A percentile compares a stretch with the other conserved stretches of the same genome.
These are phyloP conservation scores for Biscogniauxia sp. DNA, from an alignment of 2,329 filamentous ascomycete species.

Conservation along the genomic window DNA sequence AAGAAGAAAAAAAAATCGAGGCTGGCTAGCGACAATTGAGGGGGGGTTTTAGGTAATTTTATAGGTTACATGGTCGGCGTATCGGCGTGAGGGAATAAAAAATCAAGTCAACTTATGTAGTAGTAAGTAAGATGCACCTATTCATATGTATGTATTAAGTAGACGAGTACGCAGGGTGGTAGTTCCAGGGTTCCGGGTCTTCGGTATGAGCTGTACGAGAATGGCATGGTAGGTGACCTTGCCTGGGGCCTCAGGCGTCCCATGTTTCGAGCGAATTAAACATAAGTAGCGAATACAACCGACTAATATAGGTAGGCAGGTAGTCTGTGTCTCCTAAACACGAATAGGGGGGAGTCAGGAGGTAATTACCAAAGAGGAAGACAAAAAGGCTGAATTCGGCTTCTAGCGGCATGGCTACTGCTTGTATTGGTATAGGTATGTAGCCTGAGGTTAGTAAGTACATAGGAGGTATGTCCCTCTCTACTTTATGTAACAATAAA, in stretches of 20 bases:
- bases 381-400: neutral
- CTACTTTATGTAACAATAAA: neutral
- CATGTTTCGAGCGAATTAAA: neutral
- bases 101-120: no score
- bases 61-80: no score
- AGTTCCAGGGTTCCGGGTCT: neutral
- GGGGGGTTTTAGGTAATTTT: neutral
- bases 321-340: neutral
- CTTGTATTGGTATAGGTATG: no score
- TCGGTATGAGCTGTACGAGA: neutral
- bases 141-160: neutral
- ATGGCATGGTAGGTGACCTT: neutral
- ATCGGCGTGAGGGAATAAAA: no score
- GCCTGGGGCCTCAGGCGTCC: no score
- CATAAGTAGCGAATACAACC: no score
- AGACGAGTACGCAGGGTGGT: neutral
- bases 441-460: no score
- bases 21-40: neutral
- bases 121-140: neutral
- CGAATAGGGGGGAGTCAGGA: neutral
- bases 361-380: no score
- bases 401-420: neutral
- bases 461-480: neutral
- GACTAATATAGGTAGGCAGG: no score
- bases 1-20: no score